Conservation (phyloP, 768 basidiomycete species). For the Termitomyces sp. region DNA sequence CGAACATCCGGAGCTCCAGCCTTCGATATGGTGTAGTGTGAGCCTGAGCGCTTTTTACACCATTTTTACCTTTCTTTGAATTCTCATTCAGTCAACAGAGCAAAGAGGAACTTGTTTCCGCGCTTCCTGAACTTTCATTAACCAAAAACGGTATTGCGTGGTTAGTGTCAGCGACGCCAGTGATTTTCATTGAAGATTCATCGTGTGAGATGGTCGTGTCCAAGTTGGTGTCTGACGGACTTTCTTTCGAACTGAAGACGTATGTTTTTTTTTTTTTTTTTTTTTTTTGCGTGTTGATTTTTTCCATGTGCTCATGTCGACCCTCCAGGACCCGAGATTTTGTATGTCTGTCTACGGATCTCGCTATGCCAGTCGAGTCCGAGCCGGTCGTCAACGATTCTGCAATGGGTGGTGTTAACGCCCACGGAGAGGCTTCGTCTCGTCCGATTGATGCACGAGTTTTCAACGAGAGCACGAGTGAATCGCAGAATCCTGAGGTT, state of each 20-base stretch:
- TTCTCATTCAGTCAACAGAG: slow-evolving; percentile 6
- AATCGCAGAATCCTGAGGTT: not conserved
- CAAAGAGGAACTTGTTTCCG: slow-evolving; percentile 15
- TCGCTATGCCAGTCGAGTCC: not conserved
- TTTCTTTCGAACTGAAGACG: slow-evolving; percentile 12
- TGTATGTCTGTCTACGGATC: slow-evolving; percentile 7
- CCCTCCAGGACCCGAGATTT: slow-evolving; percentile 9
- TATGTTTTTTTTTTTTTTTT: not conserved
- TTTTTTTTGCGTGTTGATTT: not conserved
- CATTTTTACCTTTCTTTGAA: not conserved
- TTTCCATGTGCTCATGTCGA: not conserved
- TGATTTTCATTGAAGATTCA: slow-evolving; percentile 8
- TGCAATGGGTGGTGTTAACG: not conserved
- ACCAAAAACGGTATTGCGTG: slow-evolving; percentile 14
- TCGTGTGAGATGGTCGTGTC: slow-evolving; percentile 3
- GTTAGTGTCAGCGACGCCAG: slow-evolving; percentile 9
- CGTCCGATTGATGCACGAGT: not conserved
- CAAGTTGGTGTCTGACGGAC: slow-evolving; percentile 1
- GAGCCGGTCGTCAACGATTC: not conserved
- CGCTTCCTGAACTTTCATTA: slow-evolving; percentile 14
- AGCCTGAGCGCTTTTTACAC: slow-evolving; percentile 6
- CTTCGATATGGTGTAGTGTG: slow-evolving; percentile 15
- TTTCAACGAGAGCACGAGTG: not conserved
- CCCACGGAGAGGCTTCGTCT: not conserved
- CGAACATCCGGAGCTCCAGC: not conserved